phyloP scores from a whole-genome alignment of 2,329 filamentous ascomycete species.

The Fusarium pilosicola region DNA sequence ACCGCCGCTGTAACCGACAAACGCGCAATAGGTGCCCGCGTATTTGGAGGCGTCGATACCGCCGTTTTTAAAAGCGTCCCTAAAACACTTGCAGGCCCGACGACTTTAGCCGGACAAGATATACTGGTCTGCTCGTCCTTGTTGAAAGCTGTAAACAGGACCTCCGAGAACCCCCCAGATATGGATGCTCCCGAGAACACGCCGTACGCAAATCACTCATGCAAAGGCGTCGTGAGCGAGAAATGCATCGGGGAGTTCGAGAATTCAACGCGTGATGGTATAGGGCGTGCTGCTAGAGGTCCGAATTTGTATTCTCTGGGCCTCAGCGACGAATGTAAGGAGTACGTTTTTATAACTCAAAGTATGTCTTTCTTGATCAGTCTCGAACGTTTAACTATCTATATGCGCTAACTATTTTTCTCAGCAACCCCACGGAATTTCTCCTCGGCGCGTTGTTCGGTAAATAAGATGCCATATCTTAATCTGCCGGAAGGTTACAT shows the following conservation, averaged over 20 bases:
- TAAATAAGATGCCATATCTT: background rate
- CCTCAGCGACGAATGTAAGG: background rate
- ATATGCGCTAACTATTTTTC: background rate
- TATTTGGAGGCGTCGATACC: background rate
- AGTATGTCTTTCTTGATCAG: background rate
- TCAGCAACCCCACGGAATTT: fast-evolving
- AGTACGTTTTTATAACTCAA: fast-evolving
- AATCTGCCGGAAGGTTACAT: background rate
- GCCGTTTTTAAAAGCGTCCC: background rate
- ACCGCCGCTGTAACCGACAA: background rate
- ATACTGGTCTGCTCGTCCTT: background rate
- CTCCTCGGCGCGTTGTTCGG: background rate
- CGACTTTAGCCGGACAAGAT: fast-evolving
- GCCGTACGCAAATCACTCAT: background rate
- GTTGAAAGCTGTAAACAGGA: background rate
- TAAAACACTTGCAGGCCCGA: background rate
- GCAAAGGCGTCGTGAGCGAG: background rate
- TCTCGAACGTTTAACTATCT: background rate
- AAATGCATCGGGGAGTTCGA: background rate
- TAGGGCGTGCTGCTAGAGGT: too few relatives aligned
- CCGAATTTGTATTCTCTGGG: background rate
- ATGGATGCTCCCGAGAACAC: background rate
- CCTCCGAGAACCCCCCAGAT: background rate
- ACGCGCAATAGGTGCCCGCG: background rate
- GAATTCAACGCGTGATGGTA: background rate